phyloP scores from a whole-genome alignment of 805 yeast species.

The Candida coquimbonensis region DNA sequence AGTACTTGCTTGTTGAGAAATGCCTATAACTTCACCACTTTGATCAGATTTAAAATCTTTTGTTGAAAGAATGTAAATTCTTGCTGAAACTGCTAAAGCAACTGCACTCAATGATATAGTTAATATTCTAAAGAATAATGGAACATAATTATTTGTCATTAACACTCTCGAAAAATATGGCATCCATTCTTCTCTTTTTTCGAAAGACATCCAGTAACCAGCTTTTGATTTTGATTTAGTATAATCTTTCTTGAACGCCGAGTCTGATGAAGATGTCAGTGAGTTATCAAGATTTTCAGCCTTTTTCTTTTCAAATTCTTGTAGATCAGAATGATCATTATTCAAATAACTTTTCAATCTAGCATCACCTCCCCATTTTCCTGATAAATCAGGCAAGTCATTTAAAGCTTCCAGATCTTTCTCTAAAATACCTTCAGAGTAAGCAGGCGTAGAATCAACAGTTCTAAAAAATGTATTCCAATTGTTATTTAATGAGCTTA shows the following conservation, averaged over 20 bases:
- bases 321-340: slow-evolving; percentile 22
- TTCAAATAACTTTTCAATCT: slow-evolving; percentile 47
- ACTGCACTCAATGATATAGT: slow-evolving; percentile 52
- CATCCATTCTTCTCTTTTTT: slow-evolving; percentile 53
- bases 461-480: slow-evolving; percentile 48
- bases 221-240: slow-evolving; percentile 47
- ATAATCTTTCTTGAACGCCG: slow-evolving; percentile 22
- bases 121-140: slow-evolving; percentile 61
- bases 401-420: slow-evolving; percentile 20
- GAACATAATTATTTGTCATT: slow-evolving; percentile 73
- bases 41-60: not conserved
- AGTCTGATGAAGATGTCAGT: slow-evolving; percentile 3
- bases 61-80: slow-evolving; percentile 41
- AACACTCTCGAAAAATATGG: slow-evolving; percentile 55
- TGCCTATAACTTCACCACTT: slow-evolving; percentile 10
- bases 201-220: slow-evolving; percentile 62
- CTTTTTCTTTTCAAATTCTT: slow-evolving; percentile 2
- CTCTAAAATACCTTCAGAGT: slow-evolving; percentile 19
- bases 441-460: slow-evolving; percentile 37
- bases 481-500: slow-evolving; percentile 33
- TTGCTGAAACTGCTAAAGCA: slow-evolving; percentile 66
- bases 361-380: slow-evolving; percentile 68
- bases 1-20: slow-evolving; percentile 80
- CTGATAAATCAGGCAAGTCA: slow-evolving; percentile 35
- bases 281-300: not conserved